Evolutionary conservation across 305 asterid genomes (phyloP).

Genomic region (Solanum hybrid): DNA sequence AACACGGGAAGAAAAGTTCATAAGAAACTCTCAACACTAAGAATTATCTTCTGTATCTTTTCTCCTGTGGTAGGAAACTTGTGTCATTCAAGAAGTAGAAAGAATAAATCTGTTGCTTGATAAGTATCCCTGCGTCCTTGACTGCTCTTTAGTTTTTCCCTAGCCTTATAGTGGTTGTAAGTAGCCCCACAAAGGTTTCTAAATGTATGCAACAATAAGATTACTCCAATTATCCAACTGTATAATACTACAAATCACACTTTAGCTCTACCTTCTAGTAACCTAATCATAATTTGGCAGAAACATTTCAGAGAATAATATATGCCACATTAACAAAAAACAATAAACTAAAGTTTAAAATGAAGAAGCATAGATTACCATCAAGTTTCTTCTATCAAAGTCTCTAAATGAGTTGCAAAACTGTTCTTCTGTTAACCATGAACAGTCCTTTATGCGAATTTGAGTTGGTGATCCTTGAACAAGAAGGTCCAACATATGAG

Average conservation of each 20-base stretch:
- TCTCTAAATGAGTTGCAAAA: conserved; percentile 34
- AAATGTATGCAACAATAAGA: background rate
- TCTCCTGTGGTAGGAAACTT: background rate
- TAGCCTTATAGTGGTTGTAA: background rate
- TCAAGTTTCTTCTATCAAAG: conserved; percentile 34
- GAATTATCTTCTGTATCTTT: background rate
- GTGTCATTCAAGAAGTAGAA: background rate
- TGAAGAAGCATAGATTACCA: conserved; percentile 30
- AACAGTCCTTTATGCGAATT: conserved; percentile 54
- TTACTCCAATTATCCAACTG: background rate
- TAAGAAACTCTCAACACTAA: background rate
- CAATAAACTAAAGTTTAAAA: conserved; percentile 4
- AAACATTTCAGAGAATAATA: background rate
- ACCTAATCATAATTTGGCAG: conserved; percentile 2
- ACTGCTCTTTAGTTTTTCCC: background rate
- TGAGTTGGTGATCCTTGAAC: conserved; percentile 58
- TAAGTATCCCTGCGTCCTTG: background rate
- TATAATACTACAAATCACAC: conserved; percentile 1
- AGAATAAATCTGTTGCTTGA: background rate
- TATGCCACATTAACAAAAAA: background rate
- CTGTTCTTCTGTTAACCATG: conserved; percentile 59
- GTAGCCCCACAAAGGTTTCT: background rate
- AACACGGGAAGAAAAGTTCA: background rate
- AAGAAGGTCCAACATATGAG: conserved; percentile 36
- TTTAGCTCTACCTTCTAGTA: background rate